Evolutionary conservation across 805 yeast genomes (phyloP).

Genomic region (Ogataea thermomethanolica): DNA sequence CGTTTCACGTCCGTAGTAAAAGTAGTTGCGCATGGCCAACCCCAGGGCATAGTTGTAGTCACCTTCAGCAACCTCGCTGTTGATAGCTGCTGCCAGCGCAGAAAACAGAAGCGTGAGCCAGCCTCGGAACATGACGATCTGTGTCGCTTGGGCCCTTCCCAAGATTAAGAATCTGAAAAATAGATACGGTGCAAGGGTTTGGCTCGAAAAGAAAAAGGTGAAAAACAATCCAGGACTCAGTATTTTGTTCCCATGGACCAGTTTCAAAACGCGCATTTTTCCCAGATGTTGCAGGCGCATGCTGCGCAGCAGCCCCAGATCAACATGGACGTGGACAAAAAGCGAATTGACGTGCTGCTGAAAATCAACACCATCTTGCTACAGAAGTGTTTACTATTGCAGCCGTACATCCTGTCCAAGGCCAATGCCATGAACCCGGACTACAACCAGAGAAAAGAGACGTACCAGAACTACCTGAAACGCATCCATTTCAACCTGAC

Average conservation of each 20-base stretch:
- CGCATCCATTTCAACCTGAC: constrained; percentile 36
- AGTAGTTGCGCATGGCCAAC: constrained; percentile 7
- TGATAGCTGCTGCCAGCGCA: background rate
- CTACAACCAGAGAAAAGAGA: constrained; percentile 28
- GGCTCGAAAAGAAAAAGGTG: background rate
- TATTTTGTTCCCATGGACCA: constrained; percentile 5
- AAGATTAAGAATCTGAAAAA: no score
- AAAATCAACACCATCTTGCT: constrained; percentile 35
- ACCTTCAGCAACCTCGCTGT: constrained; percentile 1
- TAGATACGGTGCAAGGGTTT: constrained; percentile 3
- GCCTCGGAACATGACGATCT: no score
- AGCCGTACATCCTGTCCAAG: constrained; percentile 25
- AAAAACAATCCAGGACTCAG: background rate
- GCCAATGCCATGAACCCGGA: constrained; percentile 21
- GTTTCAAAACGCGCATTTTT: constrained; percentile 3
- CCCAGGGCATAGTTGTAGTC: constrained; percentile 10
- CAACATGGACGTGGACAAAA: constrained; percentile 31
- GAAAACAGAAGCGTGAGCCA: background rate
- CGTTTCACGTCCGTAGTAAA: constrained; percentile 6
- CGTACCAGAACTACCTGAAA: constrained; percentile 33
- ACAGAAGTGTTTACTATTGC: constrained; percentile 31
- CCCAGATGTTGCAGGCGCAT: constrained; percentile 25
- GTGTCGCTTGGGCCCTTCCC: no score
- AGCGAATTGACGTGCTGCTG: constrained; percentile 33
- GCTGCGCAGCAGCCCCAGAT: constrained; percentile 29